Evolutionary conservation across 805 yeast genomes (phyloP), one percentile per base, ranked within the genome.

Genomic region (Teunomyces cretensis): DNA sequence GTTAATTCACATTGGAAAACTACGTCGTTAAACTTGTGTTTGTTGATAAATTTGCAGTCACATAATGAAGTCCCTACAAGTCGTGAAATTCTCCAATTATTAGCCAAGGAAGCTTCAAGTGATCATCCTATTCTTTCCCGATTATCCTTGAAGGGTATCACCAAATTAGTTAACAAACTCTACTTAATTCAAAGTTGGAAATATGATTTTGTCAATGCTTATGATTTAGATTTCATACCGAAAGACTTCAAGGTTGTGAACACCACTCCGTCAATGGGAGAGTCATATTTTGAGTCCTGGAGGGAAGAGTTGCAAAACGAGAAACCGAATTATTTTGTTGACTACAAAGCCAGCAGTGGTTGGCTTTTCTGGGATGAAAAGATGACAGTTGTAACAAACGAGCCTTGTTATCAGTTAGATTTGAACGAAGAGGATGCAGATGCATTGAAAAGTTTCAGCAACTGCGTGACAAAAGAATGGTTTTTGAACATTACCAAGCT

Each of bases 301-400:
- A 59, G 63, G 33, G 46, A 56, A 4, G 94, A 86, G 52, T 65
- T 85, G 70, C 55, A 58, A 9, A 79, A 79, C 49, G 62, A 68
- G 11, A 61, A 67, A 0, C 86, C 86, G 1, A 52, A 51, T 1
- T 83, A 71, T 51, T 88, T 65, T 55, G 71, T 84, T 51, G 90
- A 85, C 55, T 75, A 75, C 26, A 77, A 75, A 42, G 67, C 76
- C 2, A 74, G 70, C 55, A 66, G 70, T 7, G 94, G 96, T 0
- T 86, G 90, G 81, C 62, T 86, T 7, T 84, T 85, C 42, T 88
- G 96, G 96, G 86, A 83, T 11, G 64, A 79, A 14, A 52, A 65
- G 0, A 56, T 84, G 62, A 58, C 61, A 15, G 89, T 75, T 2
- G 66, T 81, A 14, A 68, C 67, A 3, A 61, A 58, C 6, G 64